Evolutionary conservation across 2,329 filamentous ascomycete genomes (phyloP).

Genomic region (Pestalotiopsis sp.): DNA sequence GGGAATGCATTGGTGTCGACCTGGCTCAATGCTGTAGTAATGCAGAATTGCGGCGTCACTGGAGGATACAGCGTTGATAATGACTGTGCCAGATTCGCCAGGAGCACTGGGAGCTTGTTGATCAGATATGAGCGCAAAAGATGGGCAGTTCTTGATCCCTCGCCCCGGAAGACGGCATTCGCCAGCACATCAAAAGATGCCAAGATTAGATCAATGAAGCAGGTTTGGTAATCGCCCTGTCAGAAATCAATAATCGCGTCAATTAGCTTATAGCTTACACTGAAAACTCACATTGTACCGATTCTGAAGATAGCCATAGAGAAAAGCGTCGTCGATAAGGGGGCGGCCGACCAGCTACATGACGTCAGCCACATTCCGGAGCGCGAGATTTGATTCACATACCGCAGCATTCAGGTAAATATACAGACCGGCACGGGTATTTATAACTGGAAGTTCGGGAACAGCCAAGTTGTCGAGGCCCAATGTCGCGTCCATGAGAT

Average conservation of each 20-base stretch:
- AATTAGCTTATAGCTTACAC: not conserved
- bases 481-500: constrained; percentile 59
- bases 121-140: constrained; percentile 86
- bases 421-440: constrained; percentile 81
- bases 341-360: constrained; percentile 77
- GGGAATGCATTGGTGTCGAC: constrained; percentile 79
- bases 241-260: constrained; percentile 28
- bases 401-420: constrained; percentile 83
- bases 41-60: constrained; percentile 73
- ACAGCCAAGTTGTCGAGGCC: constrained; percentile 58
- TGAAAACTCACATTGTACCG: constrained; percentile 71
- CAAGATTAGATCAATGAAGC: constrained; percentile 81
- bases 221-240: constrained; percentile 75
- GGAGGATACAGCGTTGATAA: constrained; percentile 61
- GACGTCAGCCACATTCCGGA: constrained; percentile 21
- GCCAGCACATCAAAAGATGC: constrained; percentile 89
- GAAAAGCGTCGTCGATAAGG: constrained; percentile 76
- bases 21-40: constrained; percentile 73
- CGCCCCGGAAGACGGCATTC: constrained; percentile 76
- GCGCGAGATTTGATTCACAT: constrained; percentile 32
- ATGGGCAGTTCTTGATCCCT: constrained; percentile 63
- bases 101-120: constrained; percentile 61
- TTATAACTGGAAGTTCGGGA: constrained; percentile 69
- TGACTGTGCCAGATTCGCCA: constrained; percentile 61
- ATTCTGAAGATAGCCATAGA: constrained; percentile 82